These are phyloP conservation scores for Cetradonia linearis DNA, from an alignment of 495 filamentous ascomycete species.

Conservation along the genomic window DNA sequence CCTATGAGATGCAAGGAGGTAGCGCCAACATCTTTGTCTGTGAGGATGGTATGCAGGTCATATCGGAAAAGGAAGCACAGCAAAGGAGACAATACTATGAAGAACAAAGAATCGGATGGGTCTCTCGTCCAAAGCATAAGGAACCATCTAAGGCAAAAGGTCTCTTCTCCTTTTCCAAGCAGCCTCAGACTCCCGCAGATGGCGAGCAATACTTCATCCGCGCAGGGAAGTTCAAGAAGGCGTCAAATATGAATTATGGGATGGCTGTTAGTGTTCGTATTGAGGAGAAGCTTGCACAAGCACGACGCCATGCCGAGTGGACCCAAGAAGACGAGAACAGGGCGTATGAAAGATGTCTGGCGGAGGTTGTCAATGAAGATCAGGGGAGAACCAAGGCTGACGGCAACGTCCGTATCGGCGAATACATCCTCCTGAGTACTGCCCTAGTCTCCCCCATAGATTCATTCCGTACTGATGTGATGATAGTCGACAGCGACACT, in stretches of 20 bases:
- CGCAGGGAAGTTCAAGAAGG: conserved; percentile 63
- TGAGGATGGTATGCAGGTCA: conserved; percentile 39
- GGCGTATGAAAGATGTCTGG: conserved; percentile 40
- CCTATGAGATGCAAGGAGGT: conserved; percentile 43
- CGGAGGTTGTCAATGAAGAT: conserved; percentile 46
- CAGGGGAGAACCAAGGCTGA: conserved; percentile 68
- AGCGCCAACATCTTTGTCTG: conserved; percentile 43
- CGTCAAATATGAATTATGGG: conserved; percentile 65
- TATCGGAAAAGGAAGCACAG: conserved; percentile 44
- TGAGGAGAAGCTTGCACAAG: conserved; percentile 43
- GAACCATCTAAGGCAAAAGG: conserved; percentile 8
- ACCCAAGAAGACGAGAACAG: conserved; percentile 41
- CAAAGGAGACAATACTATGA: conserved; percentile 54
- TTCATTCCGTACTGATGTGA: neutral
- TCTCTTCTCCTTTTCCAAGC: conserved; percentile 1
- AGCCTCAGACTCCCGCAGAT: conserved; percentile 29
- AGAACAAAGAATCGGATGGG: conserved; percentile 54
- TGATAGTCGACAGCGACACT: conserved; percentile 63
- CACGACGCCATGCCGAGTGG: conserved; percentile 38
- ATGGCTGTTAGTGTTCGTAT: conserved; percentile 48
- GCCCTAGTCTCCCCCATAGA: neutral
- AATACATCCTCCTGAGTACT: conserved; percentile 52
- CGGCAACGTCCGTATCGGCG: conserved; percentile 68
- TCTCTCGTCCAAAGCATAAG: conserved; percentile 50
- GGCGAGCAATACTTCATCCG: conserved; percentile 39